phyloP scores from a whole-genome alignment of 2,329 filamentous ascomycete genomes.

The Colletotrichum shisoi region DNA sequence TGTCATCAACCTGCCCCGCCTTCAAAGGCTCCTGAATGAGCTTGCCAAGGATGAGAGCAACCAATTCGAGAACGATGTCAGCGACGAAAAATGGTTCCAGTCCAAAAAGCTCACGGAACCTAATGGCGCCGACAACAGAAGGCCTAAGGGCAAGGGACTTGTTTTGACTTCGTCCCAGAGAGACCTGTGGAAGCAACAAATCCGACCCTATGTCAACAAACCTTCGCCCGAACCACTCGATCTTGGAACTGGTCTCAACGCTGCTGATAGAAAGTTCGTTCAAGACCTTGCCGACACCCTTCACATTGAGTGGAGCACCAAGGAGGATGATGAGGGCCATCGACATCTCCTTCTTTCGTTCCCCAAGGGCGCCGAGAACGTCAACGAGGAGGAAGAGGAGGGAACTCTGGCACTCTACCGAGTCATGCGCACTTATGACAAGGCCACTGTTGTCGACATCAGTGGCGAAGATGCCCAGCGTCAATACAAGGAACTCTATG shows the following conservation, averaged over 20 bases:
- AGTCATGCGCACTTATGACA: conserved; percentile 89
- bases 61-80: conserved; percentile 90
- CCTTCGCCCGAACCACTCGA: conserved; percentile 72
- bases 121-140: conserved; percentile 63
- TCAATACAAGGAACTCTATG: conserved; percentile 83
- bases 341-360: conserved; percentile 62
- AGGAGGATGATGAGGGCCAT: conserved; percentile 64
- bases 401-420: conserved; percentile 85
- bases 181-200: conserved; percentile 77
- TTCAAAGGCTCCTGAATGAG: conserved; percentile 80
- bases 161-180: conserved; percentile 82
- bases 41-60: conserved; percentile 87
- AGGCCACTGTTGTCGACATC: conserved; percentile 82
- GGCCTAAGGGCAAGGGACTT: conserved; percentile 65
- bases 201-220: conserved; percentile 83
- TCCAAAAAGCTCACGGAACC: conserved; percentile 79
- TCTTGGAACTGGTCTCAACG: conserved; percentile 75
- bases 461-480: conserved; percentile 80
- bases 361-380: conserved; percentile 65
- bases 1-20: conserved; percentile 83
- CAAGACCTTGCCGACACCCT: conserved; percentile 78
- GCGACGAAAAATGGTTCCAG: conserved; percentile 90
- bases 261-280: conserved; percentile 90
- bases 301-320: conserved; percentile 65
- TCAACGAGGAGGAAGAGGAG: conserved; percentile 79